phyloP scores from a whole-genome alignment of 805 yeast species.

The Teunomyces barrocoloradensis region DNA sequence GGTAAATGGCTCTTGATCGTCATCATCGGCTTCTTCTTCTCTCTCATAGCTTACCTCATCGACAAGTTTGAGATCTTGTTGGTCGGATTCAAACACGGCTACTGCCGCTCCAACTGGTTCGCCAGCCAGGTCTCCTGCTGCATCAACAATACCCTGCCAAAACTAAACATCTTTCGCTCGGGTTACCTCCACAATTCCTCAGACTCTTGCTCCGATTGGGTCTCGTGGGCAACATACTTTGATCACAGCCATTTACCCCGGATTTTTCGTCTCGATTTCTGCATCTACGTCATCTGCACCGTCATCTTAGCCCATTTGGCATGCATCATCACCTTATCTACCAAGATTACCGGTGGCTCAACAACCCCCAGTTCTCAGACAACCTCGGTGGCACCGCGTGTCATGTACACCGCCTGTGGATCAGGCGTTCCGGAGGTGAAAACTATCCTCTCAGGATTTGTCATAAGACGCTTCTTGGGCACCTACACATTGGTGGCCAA shows the following conservation, averaged over 20 bases:
- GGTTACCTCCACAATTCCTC: constrained; percentile 15
- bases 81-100: constrained; percentile 52
- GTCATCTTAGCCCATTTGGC: constrained; percentile 43
- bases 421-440: constrained; percentile 64
- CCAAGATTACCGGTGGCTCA: constrained; percentile 32
- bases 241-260: constrained; percentile 8
- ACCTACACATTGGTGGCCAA: constrained; percentile 49
- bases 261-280: constrained; percentile 26
- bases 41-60: constrained; percentile 49
- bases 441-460: constrained; percentile 57
- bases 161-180: constrained; percentile 18
- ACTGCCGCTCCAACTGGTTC: constrained; percentile 46
- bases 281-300: constrained; percentile 36
- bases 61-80: constrained; percentile 47
- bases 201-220: constrained; percentile 33
- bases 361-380: not conserved
- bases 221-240: constrained; percentile 40
- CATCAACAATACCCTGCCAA: constrained; percentile 4
- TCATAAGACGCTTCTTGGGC: constrained; percentile 53
- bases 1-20: constrained; percentile 53
- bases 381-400: constrained; percentile 11
- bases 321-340: constrained; percentile 44
- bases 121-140: constrained; percentile 45
- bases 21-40: constrained; percentile 43
- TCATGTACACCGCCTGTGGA: constrained; percentile 52